phyloP scores from a whole-genome alignment of 192 early-diverging fungal species.

The Geranomyces michiganensis region DNA sequence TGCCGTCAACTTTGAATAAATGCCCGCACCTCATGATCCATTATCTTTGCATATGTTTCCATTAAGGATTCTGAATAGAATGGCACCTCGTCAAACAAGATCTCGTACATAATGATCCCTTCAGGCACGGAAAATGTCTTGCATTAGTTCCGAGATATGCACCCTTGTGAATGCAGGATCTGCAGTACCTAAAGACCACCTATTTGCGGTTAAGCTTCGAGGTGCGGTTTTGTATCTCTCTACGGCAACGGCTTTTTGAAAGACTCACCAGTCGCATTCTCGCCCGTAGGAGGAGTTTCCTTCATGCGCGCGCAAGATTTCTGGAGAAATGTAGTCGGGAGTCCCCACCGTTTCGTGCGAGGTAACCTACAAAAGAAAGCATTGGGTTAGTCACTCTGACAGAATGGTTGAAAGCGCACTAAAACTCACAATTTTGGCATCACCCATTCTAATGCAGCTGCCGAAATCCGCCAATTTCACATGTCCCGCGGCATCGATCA shows the following conservation, averaged over 20 bases:
- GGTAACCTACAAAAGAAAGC: slow-evolving; percentile 36
- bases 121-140: not conserved
- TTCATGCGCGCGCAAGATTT: slow-evolving; percentile 84
- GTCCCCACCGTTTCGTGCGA: slow-evolving; percentile 68
- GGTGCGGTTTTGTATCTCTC: too few relatives aligned
- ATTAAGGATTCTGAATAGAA: slow-evolving; percentile 85
- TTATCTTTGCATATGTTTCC: slow-evolving; percentile 85
- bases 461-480: slow-evolving; percentile 85
- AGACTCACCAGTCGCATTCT: slow-evolving; percentile 91
- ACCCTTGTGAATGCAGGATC: not conserved
- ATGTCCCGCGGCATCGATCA: slow-evolving; percentile 75
- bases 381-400: too few relatives aligned
- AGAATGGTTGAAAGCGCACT: not conserved
- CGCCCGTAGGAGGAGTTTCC: slow-evolving; percentile 70
- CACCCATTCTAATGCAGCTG: slow-evolving; percentile 70
- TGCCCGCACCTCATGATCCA: slow-evolving; percentile 71
- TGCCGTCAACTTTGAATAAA: not conserved
- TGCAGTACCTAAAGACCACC: slow-evolving; percentile 32
- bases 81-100: slow-evolving; percentile 82
- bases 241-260: not conserved
- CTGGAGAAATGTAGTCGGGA: slow-evolving; percentile 94
- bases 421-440: slow-evolving; percentile 42
- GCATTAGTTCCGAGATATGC: not conserved
- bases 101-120: slow-evolving; percentile 85
- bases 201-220: slow-evolving; percentile 2